Evolutionary conservation across 495 filamentous ascomycete species (phyloP).

Genomic region (Annulohypoxylon maeteangense): DNA sequence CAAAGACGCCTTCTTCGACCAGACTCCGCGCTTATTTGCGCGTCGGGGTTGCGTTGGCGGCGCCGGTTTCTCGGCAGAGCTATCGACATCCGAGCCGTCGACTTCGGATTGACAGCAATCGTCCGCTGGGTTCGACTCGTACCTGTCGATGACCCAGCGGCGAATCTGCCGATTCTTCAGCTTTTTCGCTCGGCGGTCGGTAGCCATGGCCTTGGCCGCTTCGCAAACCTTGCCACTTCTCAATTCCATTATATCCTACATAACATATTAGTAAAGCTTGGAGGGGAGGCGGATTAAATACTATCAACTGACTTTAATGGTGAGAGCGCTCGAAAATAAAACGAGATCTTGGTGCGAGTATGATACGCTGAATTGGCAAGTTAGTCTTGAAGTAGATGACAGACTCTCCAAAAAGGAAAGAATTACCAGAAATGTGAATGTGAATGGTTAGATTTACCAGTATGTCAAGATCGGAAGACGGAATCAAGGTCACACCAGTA

Average conservation of each 20-base stretch:
- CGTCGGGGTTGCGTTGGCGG: too few species aligned
- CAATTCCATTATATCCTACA: background rate
- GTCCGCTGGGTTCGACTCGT: background rate
- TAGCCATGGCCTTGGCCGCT: conserved; percentile 22
- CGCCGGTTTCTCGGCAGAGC: background rate
- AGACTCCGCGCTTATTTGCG: background rate
- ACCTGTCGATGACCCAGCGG: conserved; percentile 6
- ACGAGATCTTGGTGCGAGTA: background rate
- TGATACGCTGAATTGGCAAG: background rate
- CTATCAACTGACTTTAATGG: background rate
- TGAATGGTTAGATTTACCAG: background rate
- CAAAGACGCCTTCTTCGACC: background rate
- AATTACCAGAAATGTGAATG: background rate
- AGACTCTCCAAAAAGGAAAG: background rate
- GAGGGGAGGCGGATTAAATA: background rate
- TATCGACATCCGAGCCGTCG: background rate
- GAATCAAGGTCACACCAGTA: too few species aligned
- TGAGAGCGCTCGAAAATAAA: background rate
- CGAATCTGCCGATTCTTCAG: background rate
- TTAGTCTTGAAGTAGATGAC: background rate
- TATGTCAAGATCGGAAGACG: too few species aligned
- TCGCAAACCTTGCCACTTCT: background rate
- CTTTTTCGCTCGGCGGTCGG: background rate
- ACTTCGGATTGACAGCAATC: background rate
- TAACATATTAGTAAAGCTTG: background rate